A percentile compares a stretch with the other conserved stretches of the same genome.
Evolutionary conservation across 2,329 filamentous ascomycete genomes (phyloP).

Genomic region (Colletotrichum australisinense): DNA sequence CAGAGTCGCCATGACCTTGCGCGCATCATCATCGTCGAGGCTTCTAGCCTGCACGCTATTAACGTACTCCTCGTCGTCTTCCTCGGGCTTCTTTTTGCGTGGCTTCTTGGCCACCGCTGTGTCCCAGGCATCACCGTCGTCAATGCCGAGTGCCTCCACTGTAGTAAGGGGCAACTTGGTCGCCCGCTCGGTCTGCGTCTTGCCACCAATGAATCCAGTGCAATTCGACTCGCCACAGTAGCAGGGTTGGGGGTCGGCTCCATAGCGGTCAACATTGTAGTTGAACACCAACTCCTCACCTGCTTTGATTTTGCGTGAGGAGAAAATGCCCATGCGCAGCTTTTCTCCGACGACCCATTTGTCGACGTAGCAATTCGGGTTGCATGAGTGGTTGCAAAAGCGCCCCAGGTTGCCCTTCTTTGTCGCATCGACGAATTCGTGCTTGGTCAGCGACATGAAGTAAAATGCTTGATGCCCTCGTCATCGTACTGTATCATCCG

Average conservation of each 20-base stretch:
- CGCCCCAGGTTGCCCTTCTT: conserved; percentile 95
- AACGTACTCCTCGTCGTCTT: conserved; percentile 96
- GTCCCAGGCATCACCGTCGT: conserved; percentile 92
- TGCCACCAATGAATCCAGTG: conserved; percentile 95
- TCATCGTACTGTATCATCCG: conserved; percentile 95
- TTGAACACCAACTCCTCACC: conserved; percentile 98
- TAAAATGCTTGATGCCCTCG: conserved; percentile 98
- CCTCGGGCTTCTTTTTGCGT: conserved; percentile 89
- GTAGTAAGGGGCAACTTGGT: conserved; percentile 91
- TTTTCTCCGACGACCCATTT: conserved; percentile 99
- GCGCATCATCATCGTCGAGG: conserved; percentile 85
- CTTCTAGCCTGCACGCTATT: conserved; percentile 85
- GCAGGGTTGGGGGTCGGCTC: conserved; percentile 94
- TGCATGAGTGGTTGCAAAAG: conserved; percentile 99
- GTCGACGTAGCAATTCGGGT: conserved; percentile 98
- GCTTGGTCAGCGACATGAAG: conserved; percentile 98
- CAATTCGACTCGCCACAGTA: conserved; percentile 97
- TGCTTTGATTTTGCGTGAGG: conserved; percentile 82
- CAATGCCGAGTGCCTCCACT: conserved; percentile 95
- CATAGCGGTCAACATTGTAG: conserved; percentile 99
- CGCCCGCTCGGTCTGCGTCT: conserved; percentile 95
- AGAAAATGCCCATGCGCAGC: conserved; percentile 98
- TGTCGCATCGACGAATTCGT: conserved; percentile 97
- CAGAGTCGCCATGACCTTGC: conserved; percentile 94
- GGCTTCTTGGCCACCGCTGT: conserved; percentile 89